A percentile compares a stretch with the other conserved stretches of the same genome.
Conservation (phyloP, 1,284 basidiomycete genomes). For the Cystobasidium slooffiae region DNA sequence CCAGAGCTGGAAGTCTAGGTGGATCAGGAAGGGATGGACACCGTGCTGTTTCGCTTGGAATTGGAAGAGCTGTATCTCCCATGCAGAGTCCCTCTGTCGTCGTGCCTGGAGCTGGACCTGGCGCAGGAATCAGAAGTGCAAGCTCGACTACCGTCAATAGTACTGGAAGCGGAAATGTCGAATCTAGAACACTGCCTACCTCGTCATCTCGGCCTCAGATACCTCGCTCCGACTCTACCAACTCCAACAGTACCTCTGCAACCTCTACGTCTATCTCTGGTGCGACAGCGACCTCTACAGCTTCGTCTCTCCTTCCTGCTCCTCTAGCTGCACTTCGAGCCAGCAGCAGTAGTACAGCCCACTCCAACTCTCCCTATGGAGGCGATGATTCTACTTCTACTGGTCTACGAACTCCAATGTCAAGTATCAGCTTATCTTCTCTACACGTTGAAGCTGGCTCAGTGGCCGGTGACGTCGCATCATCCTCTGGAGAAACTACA, state of each 20-base stretch:
- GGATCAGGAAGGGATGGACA: slow-evolving; percentile 1
- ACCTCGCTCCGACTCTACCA: slow-evolving; percentile 3
- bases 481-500: slow-evolving; percentile 24
- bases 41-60: slow-evolving; percentile 33
- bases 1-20: background rate
- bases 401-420: slow-evolving; percentile 40
- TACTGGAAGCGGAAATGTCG: background rate
- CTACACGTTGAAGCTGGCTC: slow-evolving; percentile 39
- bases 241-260: slow-evolving; percentile 21
- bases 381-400: slow-evolving; percentile 29
- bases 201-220: slow-evolving; percentile 9
- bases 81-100: slow-evolving; percentile 33
- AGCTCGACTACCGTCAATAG: slow-evolving; percentile 26
- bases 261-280: slow-evolving; percentile 30
- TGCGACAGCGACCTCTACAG: slow-evolving; percentile 23
- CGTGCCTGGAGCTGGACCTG: background rate
- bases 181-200: background rate
- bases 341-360: background rate
- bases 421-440: slow-evolving; percentile 31
- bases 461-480: slow-evolving; percentile 13
- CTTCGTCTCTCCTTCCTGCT: slow-evolving; percentile 34
- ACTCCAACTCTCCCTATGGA: slow-evolving; percentile 7
- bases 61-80: slow-evolving; percentile 29
- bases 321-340: slow-evolving; percentile 17
- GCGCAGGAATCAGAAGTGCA: background rate